Conservation (phyloP, 805 yeast species). For the Jamesozyma jinghongensis region DNA sequence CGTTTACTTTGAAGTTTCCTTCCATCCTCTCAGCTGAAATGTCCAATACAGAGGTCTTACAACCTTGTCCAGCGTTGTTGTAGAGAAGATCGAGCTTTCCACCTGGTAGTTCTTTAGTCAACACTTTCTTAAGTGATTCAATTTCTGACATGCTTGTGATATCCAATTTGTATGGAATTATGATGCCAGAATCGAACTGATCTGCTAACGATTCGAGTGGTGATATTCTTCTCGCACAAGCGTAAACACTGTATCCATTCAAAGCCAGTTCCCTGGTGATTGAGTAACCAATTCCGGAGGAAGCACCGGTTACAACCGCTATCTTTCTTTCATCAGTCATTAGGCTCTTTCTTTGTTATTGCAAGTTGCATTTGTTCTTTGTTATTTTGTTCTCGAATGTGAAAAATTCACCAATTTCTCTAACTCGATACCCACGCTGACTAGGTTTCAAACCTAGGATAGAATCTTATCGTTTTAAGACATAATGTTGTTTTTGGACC, state of each 20-base stretch:
- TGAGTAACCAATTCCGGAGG: conserved; percentile 48
- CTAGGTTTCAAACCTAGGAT: too few species aligned
- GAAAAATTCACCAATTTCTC: too few species aligned
- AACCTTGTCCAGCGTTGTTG: conserved; percentile 74
- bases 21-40: conserved; percentile 44
- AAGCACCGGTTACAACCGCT: conserved; percentile 53
- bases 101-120: conserved; percentile 34
- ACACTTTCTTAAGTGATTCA: conserved; percentile 32
- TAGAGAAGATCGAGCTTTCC: conserved; percentile 49
- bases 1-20: conserved; percentile 53
- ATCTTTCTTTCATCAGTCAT: conserved; percentile 19
- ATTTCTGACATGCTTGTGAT: conserved; percentile 46
- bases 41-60: conserved; percentile 60
- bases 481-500: too few species aligned
- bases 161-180: conserved; percentile 44
- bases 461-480: too few species aligned
- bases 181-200: conserved; percentile 24
- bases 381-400: too few species aligned
- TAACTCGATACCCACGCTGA: too few species aligned
- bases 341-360: too few species aligned
- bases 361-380: too few species aligned
- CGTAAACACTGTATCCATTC: conserved; percentile 52
- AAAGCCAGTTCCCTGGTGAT: conserved; percentile 39
- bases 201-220: conserved; percentile 42
- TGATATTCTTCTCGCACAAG: conserved; percentile 60